Base-by-base conservation (phyloP, 2,329 filamentous ascomycete species). In the Claviceps citrina region DNA sequence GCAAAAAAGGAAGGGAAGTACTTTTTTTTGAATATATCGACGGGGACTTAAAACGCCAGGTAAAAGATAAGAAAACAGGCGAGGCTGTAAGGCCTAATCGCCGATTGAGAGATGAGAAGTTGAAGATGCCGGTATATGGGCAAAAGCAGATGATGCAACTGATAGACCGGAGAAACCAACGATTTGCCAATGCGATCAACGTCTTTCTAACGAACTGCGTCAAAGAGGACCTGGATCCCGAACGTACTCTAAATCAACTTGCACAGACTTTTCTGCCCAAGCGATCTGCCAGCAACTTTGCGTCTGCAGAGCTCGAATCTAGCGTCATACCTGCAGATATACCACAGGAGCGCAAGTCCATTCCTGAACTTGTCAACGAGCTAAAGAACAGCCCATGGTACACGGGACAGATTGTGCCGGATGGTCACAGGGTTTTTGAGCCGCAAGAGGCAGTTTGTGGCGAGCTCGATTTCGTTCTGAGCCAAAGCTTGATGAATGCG, bases 21-120 rank as follows among this genome's bases (percentile, higher is more conserved):
- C 61, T 98, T 19, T 73, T 89, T 27, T 93, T 98, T 51, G 91
- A 96, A 56, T 96, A 93, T 49, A 62, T 93, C 15, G 91, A 96
- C 56, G 87, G 82, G 0, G 89, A 95, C 54, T 60, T 96, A 48
- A 95, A 87, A 62, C 71, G 82, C 31, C 79, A 93, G 54, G 81
- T 86, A 1, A 65, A 70, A 39, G 65, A 80, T 55, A 72, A 75
- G 40, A 83, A 81, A 55, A 84, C 81, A 0, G 83, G 82, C 1
- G 77, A 87, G 56, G 70, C 78, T 1, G 76, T 70, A 0, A 81
- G 78, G 40, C 71, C 81, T 1, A 76, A 68, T 10, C 71, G 76
- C 42, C 83, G 74, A 51, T 65, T 86, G 46, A 71, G 76, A 43
- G 73, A 87, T 16, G 86, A 94, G 52, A 76, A 84, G 44, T 55